Base-by-base conservation (phyloP, 2,329 filamentous ascomycete species). In the Juglanconis oblonga region DNA sequence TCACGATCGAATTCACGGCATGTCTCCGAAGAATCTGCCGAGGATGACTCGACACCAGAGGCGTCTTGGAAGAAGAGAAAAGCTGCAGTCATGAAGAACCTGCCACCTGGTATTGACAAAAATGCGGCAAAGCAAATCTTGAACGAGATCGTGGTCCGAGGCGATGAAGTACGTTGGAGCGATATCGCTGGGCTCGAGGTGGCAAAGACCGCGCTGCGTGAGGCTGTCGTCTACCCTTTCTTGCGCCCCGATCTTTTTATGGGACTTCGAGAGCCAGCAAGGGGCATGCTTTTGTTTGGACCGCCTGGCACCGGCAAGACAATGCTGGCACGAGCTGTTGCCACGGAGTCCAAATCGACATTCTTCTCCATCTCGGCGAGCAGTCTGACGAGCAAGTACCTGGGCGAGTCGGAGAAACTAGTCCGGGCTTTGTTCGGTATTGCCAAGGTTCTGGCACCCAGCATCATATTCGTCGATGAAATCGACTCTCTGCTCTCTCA, bases 261-360 rank as follows among this genome's bases (percentile, higher is more conserved):
- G 84, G 95, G 95, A 0, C 81, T 99, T 10, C 89, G 95, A 44
- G 95, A 99, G 71, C 95, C 95, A 24, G 94, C 95, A 13, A 83
- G 92, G 60, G 95, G 95, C 5, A 98, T 99, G 91, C 81, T 99
- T 1, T 81, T 99, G 1, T 99, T 99, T 70, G 95, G 95, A 0
- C 95, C 95, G 1, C 95, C 95, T 0, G 95, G 95, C n/a, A 99
- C 95, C 0, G 95, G 95, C 55, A 99, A 99, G 75, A 99, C 95
- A 0, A 99, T 99, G 95, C 80, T 99, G 42, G 95, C 95, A 9
- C 86, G 95, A 64, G 92, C 92, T 8, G 94, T 98, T 0, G 95
- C 95, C 1, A 98, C 95, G 0, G 95, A 99, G 73, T 96, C 91
- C 1, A 89, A 87, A 68, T 96, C 92, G 10, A 96, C 96, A 0